Evolutionary conservation across 306 rosid species (phyloP), one percentile per base, ranked within the genome.

Genomic region (Quercus gilva): DNA sequence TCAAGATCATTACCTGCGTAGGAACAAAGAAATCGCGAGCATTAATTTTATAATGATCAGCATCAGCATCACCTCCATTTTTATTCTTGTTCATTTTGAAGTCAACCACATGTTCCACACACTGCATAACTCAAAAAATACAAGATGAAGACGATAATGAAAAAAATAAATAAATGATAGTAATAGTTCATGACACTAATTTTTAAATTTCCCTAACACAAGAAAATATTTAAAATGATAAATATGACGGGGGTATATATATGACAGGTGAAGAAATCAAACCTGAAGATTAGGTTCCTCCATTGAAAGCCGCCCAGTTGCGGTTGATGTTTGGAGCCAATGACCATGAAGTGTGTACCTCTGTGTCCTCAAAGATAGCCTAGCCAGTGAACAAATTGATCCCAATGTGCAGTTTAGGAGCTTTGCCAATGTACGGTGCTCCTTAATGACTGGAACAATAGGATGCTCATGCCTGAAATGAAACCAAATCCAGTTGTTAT

Each of bases 281-380:
- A 95, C 99, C 97, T 95, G 99, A 83, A 92, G 99, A 84, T 95
- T 95, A 71, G 99, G 99, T 77, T 92, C 99, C 86, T 95, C 99
- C 90, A 92, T 95, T 78, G 99, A 95, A 84, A 92, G 98, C 79
- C 99, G 90, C 74, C 99, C 99, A 77, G 99, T 95, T 75, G 99
- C 98, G 7, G 99, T 95, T 26, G 97, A 92, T 73, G 96, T 92
- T 83, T 95, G 99, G 76, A 93, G 96, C 99, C 99, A 95, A 84
- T 82, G 97, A 80, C 98, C 99, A 73, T 95, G 97, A 82, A 95
- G 84, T 6, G 99, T 87, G 74, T 95, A 91, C 83, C 87, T 92
- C 74, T 95, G 98, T 61, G 92, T 93, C 86, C 82, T 81, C 45
- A 77, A 78, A 55, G 97, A 95, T 2, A 89, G 86, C 88, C 90